Base-by-base conservation (phyloP, 352 stramenopile species). In the Globisporangium okanoganense region DNA sequence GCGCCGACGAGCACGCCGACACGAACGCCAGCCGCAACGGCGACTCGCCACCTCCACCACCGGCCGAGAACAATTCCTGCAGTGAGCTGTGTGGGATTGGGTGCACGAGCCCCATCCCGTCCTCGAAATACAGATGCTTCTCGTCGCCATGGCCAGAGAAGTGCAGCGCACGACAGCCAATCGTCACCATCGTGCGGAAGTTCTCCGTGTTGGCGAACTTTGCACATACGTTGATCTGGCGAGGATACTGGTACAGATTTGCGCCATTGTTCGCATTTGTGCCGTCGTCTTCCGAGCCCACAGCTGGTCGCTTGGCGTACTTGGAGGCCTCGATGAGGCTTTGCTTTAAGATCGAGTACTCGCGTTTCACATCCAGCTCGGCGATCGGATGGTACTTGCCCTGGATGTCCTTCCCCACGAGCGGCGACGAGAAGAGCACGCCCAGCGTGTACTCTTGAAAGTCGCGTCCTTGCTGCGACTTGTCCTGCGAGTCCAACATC, bases 141-240 rank as follows among this genome's bases (percentile, higher is more conserved):
- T 92, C 87, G 64, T 98, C 90, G 0, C 96, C 96, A 64, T 99
- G 96, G 14, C 96, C 96, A 3, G 91, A 98, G 66, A 97, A 99
- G 65, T 99, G 96, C 31, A 99, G 71, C 25, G 91, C 94, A 56
- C 87, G 81, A 61, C 90, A 97, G 1, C 90, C 88, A 36, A 97
- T 78, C 10, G 94, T 97, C 24, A 98, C 76, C 56, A 96, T 88
- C 36, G 87, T 85, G n/a, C 93, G 80, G 22, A 99, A 94, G 12
- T 89, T 91, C 45, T 97, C 83, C 29, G 89, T 96, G 50, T 97
- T 98, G 14, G 94, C 94, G 67, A 96, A 98, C 64, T 98, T 96
- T 33, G 97, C 97, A 5, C 83, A 85, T n/a, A 98, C 71, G 48
- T 88, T 89, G 65, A 99, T 97, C 71, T 88, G 82, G 7, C 79